A percentile compares a stretch with the other conserved stretches of the same genome.
Conservation (phyloP, 257 asterid species). For the Fraxinus anomala region DNA sequence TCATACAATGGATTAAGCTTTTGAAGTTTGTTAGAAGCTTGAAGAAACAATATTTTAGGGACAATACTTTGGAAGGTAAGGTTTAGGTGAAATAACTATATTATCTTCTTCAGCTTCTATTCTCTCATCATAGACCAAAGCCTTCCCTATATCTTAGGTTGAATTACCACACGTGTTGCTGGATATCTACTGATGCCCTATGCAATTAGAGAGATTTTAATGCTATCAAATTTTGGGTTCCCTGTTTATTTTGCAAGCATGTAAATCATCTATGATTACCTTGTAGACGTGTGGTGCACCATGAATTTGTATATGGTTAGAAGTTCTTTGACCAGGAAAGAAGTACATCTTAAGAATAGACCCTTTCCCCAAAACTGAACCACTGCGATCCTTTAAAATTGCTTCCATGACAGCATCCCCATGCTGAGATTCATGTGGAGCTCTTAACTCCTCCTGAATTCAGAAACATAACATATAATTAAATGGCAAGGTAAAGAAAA, state of each 20-base stretch:
- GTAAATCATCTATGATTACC: constrained; percentile 45
- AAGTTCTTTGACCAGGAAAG: constrained; percentile 97
- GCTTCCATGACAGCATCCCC: constrained; percentile 99
- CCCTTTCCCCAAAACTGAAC: constrained; percentile 96
- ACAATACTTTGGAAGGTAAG: background rate
- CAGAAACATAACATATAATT: constrained; percentile 36
- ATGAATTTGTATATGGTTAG: constrained; percentile 88
- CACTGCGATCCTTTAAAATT: constrained; percentile 89
- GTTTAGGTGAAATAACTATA: constrained; percentile 1
- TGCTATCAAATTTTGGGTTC: constrained; percentile 12
- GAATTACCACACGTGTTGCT: constrained; percentile 13
- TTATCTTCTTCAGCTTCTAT: background rate
- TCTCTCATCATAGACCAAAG: constrained; percentile 16
- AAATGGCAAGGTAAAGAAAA: constrained; percentile 36
- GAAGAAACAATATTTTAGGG: background rate
- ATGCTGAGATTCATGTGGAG: constrained; percentile 95
- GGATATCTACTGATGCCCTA: constrained; percentile 18
- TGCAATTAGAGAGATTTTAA: constrained; percentile 13
- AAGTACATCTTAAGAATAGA: constrained; percentile 96
- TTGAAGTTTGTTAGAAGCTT: constrained; percentile 1
- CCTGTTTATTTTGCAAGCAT: constrained; percentile 11
- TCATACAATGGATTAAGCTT: background rate
- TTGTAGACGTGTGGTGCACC: constrained; percentile 96
- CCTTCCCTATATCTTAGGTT: constrained; percentile 16
- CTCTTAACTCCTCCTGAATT: constrained; percentile 90